Percentiles rank a stretch among this genome's conserved stretches.
phyloP scores from a whole-genome alignment of 2,329 filamentous ascomycete genomes.

The Neopestalotiopsis rosae region DNA sequence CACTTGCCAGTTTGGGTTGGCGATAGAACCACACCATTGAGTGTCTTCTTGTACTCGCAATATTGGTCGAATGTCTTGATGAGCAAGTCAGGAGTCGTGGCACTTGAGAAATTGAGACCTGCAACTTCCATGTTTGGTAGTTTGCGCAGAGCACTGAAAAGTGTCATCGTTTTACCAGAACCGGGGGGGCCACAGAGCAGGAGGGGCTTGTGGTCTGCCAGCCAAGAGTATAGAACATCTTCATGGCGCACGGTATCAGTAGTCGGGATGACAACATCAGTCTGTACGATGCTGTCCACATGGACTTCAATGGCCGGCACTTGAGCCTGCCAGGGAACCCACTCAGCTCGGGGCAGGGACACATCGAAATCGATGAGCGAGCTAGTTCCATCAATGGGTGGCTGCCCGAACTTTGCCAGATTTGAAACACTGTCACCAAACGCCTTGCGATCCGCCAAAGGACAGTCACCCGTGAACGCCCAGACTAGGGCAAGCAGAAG shows the following conservation, averaged over 20 bases:
- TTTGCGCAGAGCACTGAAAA: conserved; percentile 97
- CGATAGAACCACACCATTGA: conserved; percentile 94
- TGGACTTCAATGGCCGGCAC: conserved; percentile 96
- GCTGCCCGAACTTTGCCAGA: conserved; percentile 85
- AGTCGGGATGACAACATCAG: conserved; percentile 97
- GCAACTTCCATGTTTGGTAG: conserved; percentile 99
- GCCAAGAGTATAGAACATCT: conserved; percentile 99
- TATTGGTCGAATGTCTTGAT: conserved; percentile 99
- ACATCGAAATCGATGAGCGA: conserved; percentile 98
- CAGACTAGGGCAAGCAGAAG: conserved; percentile 90
- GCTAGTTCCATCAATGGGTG: conserved; percentile 75
- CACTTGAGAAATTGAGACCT: conserved; percentile 98
- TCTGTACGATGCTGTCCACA: conserved; percentile 96
- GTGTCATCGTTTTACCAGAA: conserved; percentile 99
- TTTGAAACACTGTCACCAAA: conserved; percentile 87
- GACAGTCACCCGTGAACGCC: conserved; percentile 95
- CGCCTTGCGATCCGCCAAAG: conserved; percentile 81
- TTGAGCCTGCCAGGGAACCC: conserved; percentile 92
- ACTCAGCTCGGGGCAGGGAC: conserved; percentile 82
- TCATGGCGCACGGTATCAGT: conserved; percentile 97
- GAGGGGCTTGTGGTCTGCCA: conserved; percentile 97
- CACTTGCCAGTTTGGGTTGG: conserved; percentile 96
- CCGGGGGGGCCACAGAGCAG: conserved; percentile 96
- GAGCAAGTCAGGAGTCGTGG: conserved; percentile 94
- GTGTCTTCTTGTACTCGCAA: conserved; percentile 98